Evolutionary conservation across 2,329 filamentous ascomycete species (phyloP), one percentile per base, ranked within the genome.

Genomic region (Cladophialophora bantiana): DNA sequence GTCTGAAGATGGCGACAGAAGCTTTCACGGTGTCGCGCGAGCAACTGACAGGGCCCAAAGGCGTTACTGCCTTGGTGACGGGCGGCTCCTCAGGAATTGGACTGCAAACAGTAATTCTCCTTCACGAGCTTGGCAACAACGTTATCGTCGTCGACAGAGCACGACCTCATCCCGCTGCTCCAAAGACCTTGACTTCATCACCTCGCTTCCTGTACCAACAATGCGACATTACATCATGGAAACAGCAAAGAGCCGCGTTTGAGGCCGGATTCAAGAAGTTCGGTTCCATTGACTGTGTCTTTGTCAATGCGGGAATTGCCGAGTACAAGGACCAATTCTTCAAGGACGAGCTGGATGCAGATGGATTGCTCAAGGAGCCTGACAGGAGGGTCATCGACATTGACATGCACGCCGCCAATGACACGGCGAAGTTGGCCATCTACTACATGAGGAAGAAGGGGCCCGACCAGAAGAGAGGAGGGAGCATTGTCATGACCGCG

Each of bases 321-420:
- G 83, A 84, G 68, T 77, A 81, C 57, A 76, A 76, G 48, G 82
- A 84, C 55, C 82, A 84, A 68, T 83, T 84, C 73, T 84, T 83
- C 76, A 79, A 76, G 4, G 81, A 83, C 59, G 75, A 79, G 7
- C 58, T 80, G 4, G 81, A 83, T 59, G 65, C 50, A 0, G 62
- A 76, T 4, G 82, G 82, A 0, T 71, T 80, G 65, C 72, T 84
- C n/a, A 75, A 76, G 54, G 81, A 82, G 72, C 82, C 82, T 9
- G 81, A 83, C 67, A 75, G 79, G 20, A 73, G 78, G n/a, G 78
- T 79, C 3, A 73, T 83, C 52, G 79, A 79, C 56, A 76, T 84
- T 26, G 82, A 84, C 67, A 78, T 84, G 73, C 76, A 82, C 55
- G 82, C 82, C 4, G 80, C 82, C 4, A 75, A 75, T 35, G 80